Evolutionary conservation across 2,329 filamentous ascomycete genomes (phyloP), one percentile per base, ranked within the genome.

Genomic region (Fusarium robinianum): DNA sequence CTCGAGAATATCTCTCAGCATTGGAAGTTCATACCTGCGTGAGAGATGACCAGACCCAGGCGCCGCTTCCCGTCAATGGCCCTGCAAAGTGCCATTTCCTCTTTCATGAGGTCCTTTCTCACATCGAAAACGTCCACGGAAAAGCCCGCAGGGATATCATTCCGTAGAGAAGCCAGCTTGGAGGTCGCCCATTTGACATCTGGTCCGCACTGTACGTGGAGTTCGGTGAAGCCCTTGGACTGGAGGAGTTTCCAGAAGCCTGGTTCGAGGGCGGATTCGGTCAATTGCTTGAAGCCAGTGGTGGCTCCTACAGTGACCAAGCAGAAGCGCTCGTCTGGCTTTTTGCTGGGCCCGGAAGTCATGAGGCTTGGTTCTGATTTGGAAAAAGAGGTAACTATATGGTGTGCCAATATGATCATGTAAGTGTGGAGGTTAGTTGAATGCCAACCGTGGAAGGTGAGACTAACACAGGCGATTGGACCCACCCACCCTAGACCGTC

Each of bases 231-330:
- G 30, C 77, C 76, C 8, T 78, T 67, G 3, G 70, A 61, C 8
- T 66, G 62, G 9, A 97, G 77, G 5, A 77, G 73, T 5, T 72
- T 56, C 49, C 95, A 74, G 62, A 94, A 91, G 0, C 67, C 58
- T 0, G 77, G 70, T 12, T 76, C 71, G 5, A 95, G 72, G 8
- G 85, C 79, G 21, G 85, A 80, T 29, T 77, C 70, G 42, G 96
- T 78, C 3, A 99, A 79, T 6, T 76, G 68, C 38, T 78, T 75
- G 69, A 99, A 99, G 14, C 86, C 81, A 11, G 91, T 90, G 0
- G 92, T 99, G 5, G 94, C 92, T 43, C 94, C 94, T 19, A 96
- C 87, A 0, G 94, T 97, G 41, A 96, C 85, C 55, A 99, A 88
- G 65, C 88, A 94, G 39, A 72, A 64, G 22, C 67, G 64, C 17